phyloP scores from a whole-genome alignment of 164 flowering plant genomes.

The Tetrastigma voinierianum region DNA sequence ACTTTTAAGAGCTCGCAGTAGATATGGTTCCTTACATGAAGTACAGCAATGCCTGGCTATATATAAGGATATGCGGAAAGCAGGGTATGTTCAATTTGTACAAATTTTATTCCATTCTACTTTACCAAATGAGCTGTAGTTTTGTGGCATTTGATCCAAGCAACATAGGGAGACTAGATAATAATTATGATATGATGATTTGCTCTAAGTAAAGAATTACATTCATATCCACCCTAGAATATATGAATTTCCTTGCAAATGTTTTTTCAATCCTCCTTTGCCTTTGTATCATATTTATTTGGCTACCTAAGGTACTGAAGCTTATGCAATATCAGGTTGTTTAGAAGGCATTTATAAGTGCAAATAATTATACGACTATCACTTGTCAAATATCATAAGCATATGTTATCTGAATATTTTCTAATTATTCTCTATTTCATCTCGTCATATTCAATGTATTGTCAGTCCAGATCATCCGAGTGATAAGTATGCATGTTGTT shows the following conservation, averaged over 20 bases:
- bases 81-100: slow-evolving; percentile 55
- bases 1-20: slow-evolving; percentile 72
- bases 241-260: neutral
- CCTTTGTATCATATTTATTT: neutral
- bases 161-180: no score
- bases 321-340: neutral
- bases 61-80: slow-evolving; percentile 86
- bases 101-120: no score
- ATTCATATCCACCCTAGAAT: neutral
- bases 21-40: slow-evolving; percentile 75
- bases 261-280: neutral
- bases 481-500: no score
- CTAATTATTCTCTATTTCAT: no score
- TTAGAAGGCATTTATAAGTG: neutral
- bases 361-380: neutral
- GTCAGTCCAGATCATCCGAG: no score
- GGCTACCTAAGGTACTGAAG: neutral
- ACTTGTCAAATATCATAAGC: neutral
- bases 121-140: no score
- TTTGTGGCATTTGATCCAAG: no score
- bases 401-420: no score
- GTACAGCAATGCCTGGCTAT: slow-evolving; percentile 82
- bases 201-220: no score
- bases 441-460: no score
- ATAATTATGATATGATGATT: neutral